These are phyloP conservation scores for Didymellaceae sp. DNA, from an alignment of 2,329 filamentous ascomycete genomes.

Conservation along the genomic window DNA sequence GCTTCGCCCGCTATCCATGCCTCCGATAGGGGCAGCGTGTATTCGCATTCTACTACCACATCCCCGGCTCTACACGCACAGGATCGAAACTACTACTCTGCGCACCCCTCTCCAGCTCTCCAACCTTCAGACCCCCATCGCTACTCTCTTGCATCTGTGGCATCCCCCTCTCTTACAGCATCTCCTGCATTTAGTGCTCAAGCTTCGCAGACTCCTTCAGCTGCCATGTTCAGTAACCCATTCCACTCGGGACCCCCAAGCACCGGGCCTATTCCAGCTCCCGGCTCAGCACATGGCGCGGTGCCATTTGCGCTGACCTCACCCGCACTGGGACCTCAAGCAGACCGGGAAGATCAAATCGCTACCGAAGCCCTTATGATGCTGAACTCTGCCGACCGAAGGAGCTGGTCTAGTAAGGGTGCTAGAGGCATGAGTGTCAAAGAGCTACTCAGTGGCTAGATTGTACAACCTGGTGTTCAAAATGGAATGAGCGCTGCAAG, in stretches of 20 bases:
- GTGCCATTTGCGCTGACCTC: conserved; percentile 44
- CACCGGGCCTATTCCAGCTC: conserved; percentile 25
- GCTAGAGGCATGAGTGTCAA: conserved; percentile 55
- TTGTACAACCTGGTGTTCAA: neutral
- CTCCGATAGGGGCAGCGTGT: conserved; percentile 44
- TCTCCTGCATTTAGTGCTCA: conserved; percentile 53
- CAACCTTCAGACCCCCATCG: conserved; percentile 56
- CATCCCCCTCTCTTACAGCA: conserved; percentile 45
- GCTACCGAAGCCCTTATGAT: conserved; percentile 87
- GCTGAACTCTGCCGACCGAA: conserved; percentile 77
- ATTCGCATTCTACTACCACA: conserved; percentile 46
- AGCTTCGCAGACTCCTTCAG: conserved; percentile 33
- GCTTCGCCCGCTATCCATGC: conserved; percentile 46
- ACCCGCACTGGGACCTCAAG: conserved; percentile 45
- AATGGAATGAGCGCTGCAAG: neutral
- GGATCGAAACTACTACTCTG: conserved; percentile 54
- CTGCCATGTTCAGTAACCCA: conserved; percentile 30
- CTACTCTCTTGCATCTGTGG: conserved; percentile 51
- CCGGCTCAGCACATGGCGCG: conserved; percentile 33
- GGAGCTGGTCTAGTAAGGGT: conserved; percentile 52
- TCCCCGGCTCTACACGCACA: conserved; percentile 48
- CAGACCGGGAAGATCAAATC: conserved; percentile 65
- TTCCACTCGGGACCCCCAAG: conserved; percentile 38
- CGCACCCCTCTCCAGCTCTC: conserved; percentile 49
- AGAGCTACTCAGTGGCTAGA: conserved; percentile 51